Percentiles rank a stretch among this genome's conserved stretches.
Evolutionary conservation across 306 rosid species (phyloP).

Genomic region (Benincasa hispida): DNA sequence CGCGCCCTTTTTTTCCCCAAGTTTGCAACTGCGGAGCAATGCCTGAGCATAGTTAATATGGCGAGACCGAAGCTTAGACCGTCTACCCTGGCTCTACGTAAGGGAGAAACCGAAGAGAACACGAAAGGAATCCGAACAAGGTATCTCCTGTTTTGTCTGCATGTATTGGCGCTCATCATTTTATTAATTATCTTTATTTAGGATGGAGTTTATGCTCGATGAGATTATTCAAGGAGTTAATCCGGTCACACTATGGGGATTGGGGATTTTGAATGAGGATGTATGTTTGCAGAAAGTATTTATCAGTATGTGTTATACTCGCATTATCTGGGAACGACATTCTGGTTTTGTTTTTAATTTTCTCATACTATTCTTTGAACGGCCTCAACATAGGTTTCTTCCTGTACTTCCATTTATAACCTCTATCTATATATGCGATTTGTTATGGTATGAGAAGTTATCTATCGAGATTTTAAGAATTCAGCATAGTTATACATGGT

Average conservation of each 20-base stretch:
- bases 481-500: background rate
- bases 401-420: background rate
- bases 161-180: background rate
- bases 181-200: background rate
- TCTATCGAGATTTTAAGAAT: background rate
- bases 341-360: background rate
- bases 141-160: conserved; percentile 20
- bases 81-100: conserved; percentile 51
- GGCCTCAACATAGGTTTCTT: background rate
- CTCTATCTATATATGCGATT: background rate
- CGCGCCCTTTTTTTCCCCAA: conserved; percentile 75
- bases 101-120: conserved; percentile 53
- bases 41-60: conserved; percentile 37
- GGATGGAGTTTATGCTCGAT: background rate
- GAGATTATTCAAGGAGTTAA: background rate
- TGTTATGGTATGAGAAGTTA: background rate
- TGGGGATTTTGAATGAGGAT: background rate
- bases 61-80: conserved; percentile 51
- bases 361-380: background rate
- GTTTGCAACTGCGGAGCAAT: conserved; percentile 73
- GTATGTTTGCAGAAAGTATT: background rate
- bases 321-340: background rate
- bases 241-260: background rate
- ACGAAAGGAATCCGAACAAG: conserved; percentile 72
- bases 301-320: background rate